A percentile compares a stretch with the other conserved stretches of the same genome.
phyloP scores from a whole-genome alignment of 1,284 basidiomycete species.

The Flammula alnicola region DNA sequence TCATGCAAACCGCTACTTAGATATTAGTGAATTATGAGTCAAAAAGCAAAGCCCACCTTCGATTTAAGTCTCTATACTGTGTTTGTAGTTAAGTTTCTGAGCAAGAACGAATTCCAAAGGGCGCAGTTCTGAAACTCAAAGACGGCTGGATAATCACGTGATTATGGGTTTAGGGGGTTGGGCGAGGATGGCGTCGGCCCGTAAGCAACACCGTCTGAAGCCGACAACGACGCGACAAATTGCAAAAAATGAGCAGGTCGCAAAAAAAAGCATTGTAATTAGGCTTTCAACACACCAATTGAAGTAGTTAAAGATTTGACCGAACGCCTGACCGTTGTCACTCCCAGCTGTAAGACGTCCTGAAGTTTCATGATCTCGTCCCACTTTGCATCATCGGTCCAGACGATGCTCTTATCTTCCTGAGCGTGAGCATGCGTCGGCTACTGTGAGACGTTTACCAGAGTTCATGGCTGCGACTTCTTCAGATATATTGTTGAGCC shows the following conservation, averaged over 20 bases:
- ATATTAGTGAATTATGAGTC: background rate
- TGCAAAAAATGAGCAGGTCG: no score
- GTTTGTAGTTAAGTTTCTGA: background rate
- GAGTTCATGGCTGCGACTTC: slow-evolving; percentile 42
- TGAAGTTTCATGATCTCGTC: slow-evolving; percentile 26
- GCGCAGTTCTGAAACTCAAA: slow-evolving; percentile 3
- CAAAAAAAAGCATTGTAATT: no score
- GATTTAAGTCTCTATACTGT: background rate
- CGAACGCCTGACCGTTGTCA: no score
- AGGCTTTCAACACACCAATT: no score
- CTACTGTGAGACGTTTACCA: slow-evolving; percentile 34
- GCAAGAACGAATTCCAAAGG: background rate
- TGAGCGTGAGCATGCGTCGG: slow-evolving; percentile 52
- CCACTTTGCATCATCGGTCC: slow-evolving; percentile 41
- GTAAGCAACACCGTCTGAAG: no score
- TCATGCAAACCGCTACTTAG: background rate
- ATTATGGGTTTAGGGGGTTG: background rate
- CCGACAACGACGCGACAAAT: no score
- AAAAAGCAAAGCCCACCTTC: background rate
- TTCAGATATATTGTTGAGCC: slow-evolving; percentile 52
- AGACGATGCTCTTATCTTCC: slow-evolving; percentile 54
- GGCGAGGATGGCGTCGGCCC: no score
- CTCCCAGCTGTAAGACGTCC: no score
- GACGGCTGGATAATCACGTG: background rate
- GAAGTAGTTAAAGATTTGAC: no score